A percentile compares a stretch with the other conserved stretches of the same genome.
Conservation (phyloP, 805 yeast species). For the Grigorovia jiainica region DNA sequence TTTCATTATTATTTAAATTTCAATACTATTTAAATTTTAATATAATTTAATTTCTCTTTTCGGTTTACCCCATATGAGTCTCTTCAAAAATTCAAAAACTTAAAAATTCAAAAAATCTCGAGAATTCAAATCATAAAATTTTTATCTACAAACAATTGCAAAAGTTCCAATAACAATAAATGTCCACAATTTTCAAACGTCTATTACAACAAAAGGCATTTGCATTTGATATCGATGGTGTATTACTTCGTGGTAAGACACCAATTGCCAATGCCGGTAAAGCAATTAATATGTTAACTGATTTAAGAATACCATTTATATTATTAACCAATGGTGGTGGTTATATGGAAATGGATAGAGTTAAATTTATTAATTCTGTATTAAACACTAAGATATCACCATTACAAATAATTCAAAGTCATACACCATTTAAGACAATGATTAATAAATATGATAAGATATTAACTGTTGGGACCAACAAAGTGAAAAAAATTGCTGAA, state of each 20-base stretch:
- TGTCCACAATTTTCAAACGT: neutral
- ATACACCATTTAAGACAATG: conserved; percentile 70
- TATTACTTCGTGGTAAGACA: conserved; percentile 60
- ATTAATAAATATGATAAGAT: conserved; percentile 49
- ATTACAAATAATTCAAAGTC: conserved; percentile 71
- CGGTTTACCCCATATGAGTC: too few species aligned
- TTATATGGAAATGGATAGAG: conserved; percentile 51
- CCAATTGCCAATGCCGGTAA: conserved; percentile 57
- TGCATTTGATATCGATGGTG: conserved; percentile 67
- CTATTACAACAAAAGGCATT: conserved; percentile 16
- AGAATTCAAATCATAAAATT: too few species aligned
- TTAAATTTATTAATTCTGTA: conserved; percentile 38
- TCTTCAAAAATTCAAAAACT: too few species aligned
- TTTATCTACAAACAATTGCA: too few species aligned
- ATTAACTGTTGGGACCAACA: conserved; percentile 68
- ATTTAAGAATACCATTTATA: conserved; percentile 61
- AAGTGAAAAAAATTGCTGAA: conserved; percentile 62
- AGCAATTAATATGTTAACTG: conserved; percentile 47
- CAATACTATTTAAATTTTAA: too few species aligned
- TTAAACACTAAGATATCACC: conserved; percentile 39
- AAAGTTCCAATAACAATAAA: too few species aligned
- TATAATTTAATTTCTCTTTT: too few species aligned
- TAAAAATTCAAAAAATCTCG: too few species aligned
- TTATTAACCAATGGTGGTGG: conserved; percentile 91
- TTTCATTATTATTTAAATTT: too few species aligned